phyloP scores from a whole-genome alignment of 139 green algal genomes.

The Tetradesmus obliquus region DNA sequence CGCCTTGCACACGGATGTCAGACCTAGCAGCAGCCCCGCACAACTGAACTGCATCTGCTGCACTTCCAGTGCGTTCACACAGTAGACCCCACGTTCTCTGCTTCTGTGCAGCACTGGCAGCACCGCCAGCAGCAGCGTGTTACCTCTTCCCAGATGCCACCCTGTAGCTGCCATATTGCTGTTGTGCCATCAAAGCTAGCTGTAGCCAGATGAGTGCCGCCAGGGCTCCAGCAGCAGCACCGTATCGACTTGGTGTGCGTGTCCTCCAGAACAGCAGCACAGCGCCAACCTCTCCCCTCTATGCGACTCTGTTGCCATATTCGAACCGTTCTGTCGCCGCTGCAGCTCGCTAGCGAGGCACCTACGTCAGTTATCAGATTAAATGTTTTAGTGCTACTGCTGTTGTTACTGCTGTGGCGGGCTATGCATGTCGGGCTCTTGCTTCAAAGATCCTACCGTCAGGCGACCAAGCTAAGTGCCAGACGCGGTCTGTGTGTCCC shows the following conservation, averaged over 20 bases:
- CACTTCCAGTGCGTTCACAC: neutral
- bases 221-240: slow-evolving; percentile 85
- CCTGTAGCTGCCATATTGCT: slow-evolving; percentile 83
- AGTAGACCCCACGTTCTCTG: neutral
- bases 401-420: neutral
- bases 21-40: neutral
- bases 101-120: neutral
- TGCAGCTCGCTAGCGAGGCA: slow-evolving; percentile 86
- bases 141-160: slow-evolving; percentile 83
- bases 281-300: slow-evolving; percentile 65
- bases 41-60: neutral
- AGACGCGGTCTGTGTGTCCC: slow-evolving; percentile 87
- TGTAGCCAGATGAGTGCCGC: slow-evolving; percentile 80
- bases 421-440: neutral
- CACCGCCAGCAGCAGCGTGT: neutral
- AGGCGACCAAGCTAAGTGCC: slow-evolving; percentile 88
- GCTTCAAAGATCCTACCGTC: slow-evolving; percentile 59
- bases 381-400: neutral
- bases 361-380: slow-evolving; percentile 59
- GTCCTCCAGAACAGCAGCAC: slow-evolving; percentile 85
- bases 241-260: slow-evolving; percentile 86
- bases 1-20: no score
- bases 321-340: slow-evolving; percentile 90
- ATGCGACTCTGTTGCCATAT: slow-evolving; percentile 77
- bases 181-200: slow-evolving; percentile 93